Percentiles rank a stretch among this genome's conserved stretches.
Evolutionary conservation across 345 rosid species (phyloP).

Genomic region (thale cress (Arabidopsis thaliana)): TAIR10.1 NC_003076.8:5297001-5297500

Average conservation of each 20-base stretch:
- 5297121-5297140: conserved; percentile 6
- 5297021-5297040: conserved; percentile 82
- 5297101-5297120: conserved; percentile 31
- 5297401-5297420: background rate
- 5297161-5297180: conserved; percentile 10
- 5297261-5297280: conserved; percentile 5
- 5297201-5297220: conserved; percentile 9
- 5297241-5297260: background rate
- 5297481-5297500: conserved; percentile 14
- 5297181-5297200: background rate
- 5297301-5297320: conserved; percentile 5
- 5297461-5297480: background rate
- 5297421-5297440: background rate
- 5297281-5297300: conserved; percentile 13
- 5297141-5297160: conserved; percentile 4
- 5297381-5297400: background rate
- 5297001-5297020: conserved; percentile 80
- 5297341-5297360: conserved; percentile 10
- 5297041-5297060: conserved; percentile 92
- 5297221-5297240: background rate
- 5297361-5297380: conserved; percentile 15
- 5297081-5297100: conserved; percentile 34
- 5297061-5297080: conserved; percentile 60
- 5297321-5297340: conserved; percentile 1
- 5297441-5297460: conserved; percentile 12